Base-by-base conservation (phyloP, 2,329 filamentous ascomycete species). In the Lachnellula arida region DNA sequence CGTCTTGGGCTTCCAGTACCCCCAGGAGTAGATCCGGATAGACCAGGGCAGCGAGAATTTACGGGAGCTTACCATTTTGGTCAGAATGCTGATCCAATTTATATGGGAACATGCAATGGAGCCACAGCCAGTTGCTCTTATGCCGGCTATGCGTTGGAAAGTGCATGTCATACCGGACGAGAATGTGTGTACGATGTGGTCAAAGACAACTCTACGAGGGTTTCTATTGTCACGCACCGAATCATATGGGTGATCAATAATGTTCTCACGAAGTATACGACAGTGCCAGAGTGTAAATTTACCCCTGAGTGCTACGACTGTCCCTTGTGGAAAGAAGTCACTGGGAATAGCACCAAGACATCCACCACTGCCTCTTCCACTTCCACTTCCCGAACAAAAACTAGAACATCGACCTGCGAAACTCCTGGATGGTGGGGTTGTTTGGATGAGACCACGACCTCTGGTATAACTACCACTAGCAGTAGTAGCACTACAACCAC, bases 131-230 rank as follows among this genome's bases (percentile, higher is more conserved):
- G 87, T 11, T 97, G 94, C 72, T 94, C 92, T 85, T 96, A 70
- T 67, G 93, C 86, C 1, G 94, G 94, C 0, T 99, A 97, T 70
- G 92, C 94, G 1, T 81, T 99, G 78, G 91, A 99, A 72, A 88
- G 91, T 12, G 80, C 86, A n/a, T 99, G 94, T 65, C 94, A 97
- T 66, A 88, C 90, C 0, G 94, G 94, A 7, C 81, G 82, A 52
- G 87, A 94, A 70, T 97, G 94, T 67, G 83, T 88, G 0, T 99
- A 96, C 69, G 93, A 99, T 66, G 94, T 94, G 0, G 93, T 97
- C 28, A 85, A 81, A 35, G 91, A 97, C 70, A 87, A 93, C 67
- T 91, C 91, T 9, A 97, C 94, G 89, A 85, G 94, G 35, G 89
- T 96, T 5, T 91, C 89, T 14, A 86, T 96, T 53, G 89, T 90